Base-by-base conservation (phyloP, 2,329 filamentous ascomycete genomes). In the Dactylonectria estremocensis region DNA sequence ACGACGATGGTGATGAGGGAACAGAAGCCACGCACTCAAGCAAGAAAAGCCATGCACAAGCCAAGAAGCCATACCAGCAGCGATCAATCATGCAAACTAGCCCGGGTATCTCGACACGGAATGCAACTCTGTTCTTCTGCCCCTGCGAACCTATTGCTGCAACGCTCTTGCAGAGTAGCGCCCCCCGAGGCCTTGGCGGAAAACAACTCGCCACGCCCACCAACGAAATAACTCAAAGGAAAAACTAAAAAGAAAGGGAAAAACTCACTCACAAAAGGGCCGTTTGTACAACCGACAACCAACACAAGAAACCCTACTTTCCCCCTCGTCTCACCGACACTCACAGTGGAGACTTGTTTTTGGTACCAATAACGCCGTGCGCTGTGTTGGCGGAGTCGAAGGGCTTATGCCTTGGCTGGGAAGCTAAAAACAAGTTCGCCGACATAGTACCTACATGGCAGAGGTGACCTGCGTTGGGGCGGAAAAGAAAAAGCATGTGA, bases 401-500 rank as follows among this genome's bases (percentile, higher is more conserved):
- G 5, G 14, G 6, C 11, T 18, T 53, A n/a, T 18, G 50, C 50
- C 50, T 53, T 53, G 31, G 31, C 50, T 53, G 50, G 6, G 31
- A 53, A 28, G 24, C 24, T 28, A 28, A 28, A 28, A 28, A 28
- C 24, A 28, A 28, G 24, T 28, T 28, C 24, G 7, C 24, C 24
- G 4, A 7, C 24, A 28, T 28, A 28, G 24, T 28, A 28, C n/a
- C n/a, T n/a, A n/a, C 24, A 28, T 28, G 24, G 50, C 28, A 20
- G 35, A 20, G 50, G 50, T 22, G 14, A 22, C 28, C 28, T 35
- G 24, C 24, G 24, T 28, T 28, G 24, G 24, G 24, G 24, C 24
- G 24, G 1, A 28, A 28, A 7, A 53, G 50, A 16, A n/a, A 35
- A 53, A 53, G 50, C 50, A 53, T 53, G 50, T 53, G 31, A 53